Evolutionary conservation across 441 rosid species (phyloP).

Genomic region (Populus hybrid): DNA sequence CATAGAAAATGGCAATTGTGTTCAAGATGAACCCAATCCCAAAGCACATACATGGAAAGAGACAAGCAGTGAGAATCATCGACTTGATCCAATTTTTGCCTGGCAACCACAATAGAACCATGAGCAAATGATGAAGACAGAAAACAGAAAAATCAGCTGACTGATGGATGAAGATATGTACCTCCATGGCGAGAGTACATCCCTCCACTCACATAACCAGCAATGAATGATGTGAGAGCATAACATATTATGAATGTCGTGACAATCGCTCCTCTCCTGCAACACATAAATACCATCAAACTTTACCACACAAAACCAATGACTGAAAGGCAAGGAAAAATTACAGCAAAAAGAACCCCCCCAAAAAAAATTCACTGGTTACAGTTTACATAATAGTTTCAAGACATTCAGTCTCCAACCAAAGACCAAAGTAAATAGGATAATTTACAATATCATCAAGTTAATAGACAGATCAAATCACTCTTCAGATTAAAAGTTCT

Average conservation of each 20-base stretch:
- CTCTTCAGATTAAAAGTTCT: not conserved
- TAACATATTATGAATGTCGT: slow-evolving; percentile 95
- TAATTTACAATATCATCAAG: not conserved
- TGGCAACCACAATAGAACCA: slow-evolving; percentile 24
- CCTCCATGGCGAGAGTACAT: slow-evolving; percentile 99
- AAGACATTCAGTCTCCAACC: not conserved
- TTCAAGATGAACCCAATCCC: slow-evolving; percentile 85
- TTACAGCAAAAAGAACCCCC: not conserved
- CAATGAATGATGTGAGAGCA: slow-evolving; percentile 91
- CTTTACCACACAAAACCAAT: not conserved
- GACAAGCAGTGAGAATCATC: slow-evolving; percentile 90
- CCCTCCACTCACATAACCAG: slow-evolving; percentile 99
- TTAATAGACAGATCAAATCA: not conserved
- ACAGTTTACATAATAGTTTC: not conserved
- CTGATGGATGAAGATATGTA: slow-evolving; percentile 29
- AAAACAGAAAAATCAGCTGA: slow-evolving; percentile 5
- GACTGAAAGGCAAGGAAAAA: not conserved
- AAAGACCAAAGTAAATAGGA: not conserved
- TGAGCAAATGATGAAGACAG: not conserved
- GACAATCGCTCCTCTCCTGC: slow-evolving; percentile 99
- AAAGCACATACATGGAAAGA: slow-evolving; percentile 90
- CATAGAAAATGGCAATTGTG: slow-evolving; percentile 90
- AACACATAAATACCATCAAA: slow-evolving; percentile 13
- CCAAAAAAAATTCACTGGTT: not conserved
- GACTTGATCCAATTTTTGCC: slow-evolving; percentile 96